Conservation (phyloP, 345 rosid species). For the Balakata baccata region DNA sequence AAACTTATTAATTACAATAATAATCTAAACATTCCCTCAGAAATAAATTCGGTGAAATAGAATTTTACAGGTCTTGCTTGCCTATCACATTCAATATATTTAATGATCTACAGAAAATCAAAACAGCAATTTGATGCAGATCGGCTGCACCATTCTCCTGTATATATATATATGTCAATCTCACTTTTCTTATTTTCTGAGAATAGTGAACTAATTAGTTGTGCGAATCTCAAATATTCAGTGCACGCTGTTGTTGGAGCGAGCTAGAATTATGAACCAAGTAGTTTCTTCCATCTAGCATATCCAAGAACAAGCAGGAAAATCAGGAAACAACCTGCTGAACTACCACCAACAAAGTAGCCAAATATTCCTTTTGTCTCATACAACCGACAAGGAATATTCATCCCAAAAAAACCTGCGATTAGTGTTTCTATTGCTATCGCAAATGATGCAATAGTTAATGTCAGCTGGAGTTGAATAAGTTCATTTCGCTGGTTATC, state of each 20-base stretch:
- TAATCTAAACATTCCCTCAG: neutral
- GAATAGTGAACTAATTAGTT: too few relatives aligned
- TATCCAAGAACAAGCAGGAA: slow-evolving; percentile 75
- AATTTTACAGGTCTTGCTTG: neutral
- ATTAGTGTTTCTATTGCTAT: slow-evolving; percentile 64
- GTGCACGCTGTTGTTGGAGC: neutral
- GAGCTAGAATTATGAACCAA: slow-evolving; percentile 44
- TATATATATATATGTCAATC: neutral
- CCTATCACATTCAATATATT: neutral
- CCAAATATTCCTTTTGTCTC: slow-evolving; percentile 40
- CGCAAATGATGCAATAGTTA: slow-evolving; percentile 78
- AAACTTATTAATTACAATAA: neutral
- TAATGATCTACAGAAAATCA: neutral
- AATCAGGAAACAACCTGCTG: slow-evolving; percentile 48
- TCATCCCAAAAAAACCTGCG: slow-evolving; percentile 68
- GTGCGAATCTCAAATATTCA: neutral
- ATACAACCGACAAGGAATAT: slow-evolving; percentile 60
- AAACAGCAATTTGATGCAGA: neutral
- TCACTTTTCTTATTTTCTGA: neutral
- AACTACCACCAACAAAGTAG: slow-evolving; percentile 47
- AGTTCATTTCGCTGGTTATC: slow-evolving; percentile 89
- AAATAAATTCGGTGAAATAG: neutral
- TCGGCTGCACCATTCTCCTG: neutral
- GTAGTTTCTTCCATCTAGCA: slow-evolving; percentile 93
- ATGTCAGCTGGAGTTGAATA: slow-evolving; percentile 73